Percentiles rank a stretch among this genome's conserved stretches.
phyloP scores from a whole-genome alignment of 2,329 filamentous ascomycete genomes.

The Beauveria brongniartii region DNA sequence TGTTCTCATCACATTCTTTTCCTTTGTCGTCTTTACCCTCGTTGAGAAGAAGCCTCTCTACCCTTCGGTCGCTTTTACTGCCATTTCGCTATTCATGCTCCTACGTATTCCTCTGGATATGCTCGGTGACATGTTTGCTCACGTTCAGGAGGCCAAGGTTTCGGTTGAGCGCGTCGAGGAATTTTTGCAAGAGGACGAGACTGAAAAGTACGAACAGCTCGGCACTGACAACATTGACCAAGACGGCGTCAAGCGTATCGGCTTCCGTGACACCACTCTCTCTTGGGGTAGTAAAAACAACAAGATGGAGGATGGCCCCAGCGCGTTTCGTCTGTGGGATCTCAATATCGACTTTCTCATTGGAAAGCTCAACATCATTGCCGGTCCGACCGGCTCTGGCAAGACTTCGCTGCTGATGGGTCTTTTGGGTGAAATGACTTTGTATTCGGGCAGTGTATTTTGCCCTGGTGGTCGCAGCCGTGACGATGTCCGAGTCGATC shows the following conservation, averaged over 20 bases:
- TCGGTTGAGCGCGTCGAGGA: constrained; percentile 95
- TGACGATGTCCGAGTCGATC: constrained; percentile 74
- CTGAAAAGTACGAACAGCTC: constrained; percentile 87
- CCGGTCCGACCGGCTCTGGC: constrained; percentile 86
- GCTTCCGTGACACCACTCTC: constrained; percentile 76
- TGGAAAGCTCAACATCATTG: constrained; percentile 84
- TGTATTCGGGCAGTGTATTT: constrained; percentile 70
- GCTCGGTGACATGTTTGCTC: constrained; percentile 95
- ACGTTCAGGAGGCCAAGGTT: constrained; percentile 95
- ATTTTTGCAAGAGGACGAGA: constrained; percentile 88
- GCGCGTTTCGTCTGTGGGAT: constrained; percentile 75
- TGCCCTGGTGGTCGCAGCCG: constrained; percentile 79
- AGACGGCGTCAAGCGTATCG: constrained; percentile 65
- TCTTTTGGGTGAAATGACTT: constrained; percentile 89
- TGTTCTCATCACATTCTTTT: constrained; percentile 91
- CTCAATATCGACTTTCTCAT: constrained; percentile 75
- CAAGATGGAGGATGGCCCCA: constrained; percentile 55
- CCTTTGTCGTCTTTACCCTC: constrained; percentile 86
- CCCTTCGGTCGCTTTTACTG: constrained; percentile 90
- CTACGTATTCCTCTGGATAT: constrained; percentile 90
- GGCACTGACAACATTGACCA: constrained; percentile 60
- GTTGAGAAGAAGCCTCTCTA: constrained; percentile 84
- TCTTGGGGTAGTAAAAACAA: constrained; percentile 72
- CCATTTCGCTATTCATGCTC: constrained; percentile 90
- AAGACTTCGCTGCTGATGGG: constrained; percentile 97